Conservation (phyloP, 805 yeast species). For the Candida coquimbonensis region DNA sequence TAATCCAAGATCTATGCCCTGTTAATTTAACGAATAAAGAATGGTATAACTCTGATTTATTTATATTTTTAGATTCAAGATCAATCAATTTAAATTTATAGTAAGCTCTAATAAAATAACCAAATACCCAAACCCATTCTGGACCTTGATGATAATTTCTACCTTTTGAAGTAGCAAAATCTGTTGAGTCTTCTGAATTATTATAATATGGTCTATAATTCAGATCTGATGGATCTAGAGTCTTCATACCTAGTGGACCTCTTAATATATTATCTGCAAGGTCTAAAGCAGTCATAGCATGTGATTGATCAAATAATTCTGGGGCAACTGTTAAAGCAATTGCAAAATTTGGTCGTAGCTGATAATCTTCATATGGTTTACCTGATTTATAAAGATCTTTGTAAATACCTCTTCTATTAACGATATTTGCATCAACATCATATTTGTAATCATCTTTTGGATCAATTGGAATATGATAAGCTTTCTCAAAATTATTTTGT, state of each 20-base stretch:
- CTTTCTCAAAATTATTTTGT: constrained; percentile 68
- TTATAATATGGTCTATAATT: constrained; percentile 87
- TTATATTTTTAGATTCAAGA: constrained; percentile 27
- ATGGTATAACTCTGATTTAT: constrained; percentile 42
- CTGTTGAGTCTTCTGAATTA: constrained; percentile 73
- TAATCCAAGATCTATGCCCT: constrained; percentile 64
- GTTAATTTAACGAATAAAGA: constrained; percentile 53
- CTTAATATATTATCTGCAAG: constrained; percentile 68
- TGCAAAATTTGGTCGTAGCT: constrained; percentile 84
- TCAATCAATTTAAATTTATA: constrained; percentile 43
- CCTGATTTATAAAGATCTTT: constrained; percentile 80
- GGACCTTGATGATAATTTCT: constrained; percentile 98
- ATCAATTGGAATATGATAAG: constrained; percentile 68
- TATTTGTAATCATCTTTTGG: constrained; percentile 52
- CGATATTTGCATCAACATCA: constrained; percentile 54
- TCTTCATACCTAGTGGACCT: constrained; percentile 89
- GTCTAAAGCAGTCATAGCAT: constrained; percentile 58
- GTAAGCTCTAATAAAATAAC: constrained; percentile 81
- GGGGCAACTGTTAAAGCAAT: constrained; percentile 95
- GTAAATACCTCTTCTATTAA: constrained; percentile 90
- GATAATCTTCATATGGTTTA: constrained; percentile 89
- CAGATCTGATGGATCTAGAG: constrained; percentile 87
- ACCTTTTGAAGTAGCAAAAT: constrained; percentile 91
- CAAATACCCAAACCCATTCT: constrained; percentile 94
- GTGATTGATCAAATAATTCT: constrained; percentile 62